Evolutionary conservation across 2,329 filamentous ascomycete species (phyloP), one percentile per base, ranked within the genome.

Genomic region (Colletotrichum euphorbiae): DNA sequence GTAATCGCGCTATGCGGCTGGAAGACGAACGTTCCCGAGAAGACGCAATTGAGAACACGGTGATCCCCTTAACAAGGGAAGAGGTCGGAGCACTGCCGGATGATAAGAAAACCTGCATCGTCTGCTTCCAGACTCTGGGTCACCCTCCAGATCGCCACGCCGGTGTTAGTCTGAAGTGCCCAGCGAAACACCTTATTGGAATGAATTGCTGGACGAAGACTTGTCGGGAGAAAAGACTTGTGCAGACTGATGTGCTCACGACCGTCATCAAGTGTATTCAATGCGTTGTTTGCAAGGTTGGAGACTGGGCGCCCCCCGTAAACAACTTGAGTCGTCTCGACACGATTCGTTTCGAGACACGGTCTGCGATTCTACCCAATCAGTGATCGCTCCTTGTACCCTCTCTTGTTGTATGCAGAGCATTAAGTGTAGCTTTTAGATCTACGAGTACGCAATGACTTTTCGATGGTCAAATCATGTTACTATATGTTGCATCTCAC

Each of bases 181-280:
- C 31, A 11, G 12, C 36, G 7, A 8, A 33, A 15, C 66, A 69
- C 24, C 6, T 19, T 2, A 15, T 60, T 6, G 66, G 66, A 6
- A 66, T 21, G 38, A 69, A 55, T 2, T 69, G 66, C 55, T 69
- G 54, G 61, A 60, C 48, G 46, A 19, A 15, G 7, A 8, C 33
- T 9, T 36, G 21, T 12, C 46, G 66, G 5, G 13, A 11, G 28
- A 56, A 54, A 19, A 24, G 24, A 13, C 9, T 17, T 5, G 9
- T 31, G 2, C 13, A 24, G 12, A 52, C 28, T 28, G 28, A 28
- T 28, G 28, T 28, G 28, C 28, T 28, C 28, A 8, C 28, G 28
- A 28, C 28, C 36, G 13, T 2, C 11, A 6, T 11, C 11, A 38
- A 15, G 5, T 11, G 11, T 38, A 38, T 13, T 4, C 5, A 15